These are phyloP conservation scores for Hypomyces rosellus DNA, from an alignment of 2,329 filamentous ascomycete species.

Conservation along the genomic window DNA sequence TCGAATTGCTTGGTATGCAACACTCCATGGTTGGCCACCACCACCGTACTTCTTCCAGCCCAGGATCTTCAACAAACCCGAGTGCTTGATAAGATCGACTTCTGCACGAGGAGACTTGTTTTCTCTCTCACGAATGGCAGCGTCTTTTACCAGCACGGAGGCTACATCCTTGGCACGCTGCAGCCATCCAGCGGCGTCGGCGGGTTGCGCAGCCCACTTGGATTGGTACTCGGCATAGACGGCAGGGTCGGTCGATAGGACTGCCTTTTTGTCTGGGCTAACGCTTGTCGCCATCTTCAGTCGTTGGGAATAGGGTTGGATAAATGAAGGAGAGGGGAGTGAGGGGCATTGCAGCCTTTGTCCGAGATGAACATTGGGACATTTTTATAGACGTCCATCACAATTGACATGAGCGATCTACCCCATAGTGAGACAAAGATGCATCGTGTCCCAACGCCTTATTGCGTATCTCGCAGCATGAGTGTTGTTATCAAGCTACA, in stretches of 20 bases:
- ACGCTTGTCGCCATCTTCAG: too few species aligned
- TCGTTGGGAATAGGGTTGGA: too few species aligned
- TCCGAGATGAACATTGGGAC: too few species aligned
- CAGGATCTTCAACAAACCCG: conserved; percentile 33
- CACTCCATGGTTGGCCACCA: conserved; percentile 38
- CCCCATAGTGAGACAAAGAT: too few species aligned
- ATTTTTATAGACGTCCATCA: too few species aligned
- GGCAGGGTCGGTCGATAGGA: conserved; percentile 26
- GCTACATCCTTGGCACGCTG: conserved; percentile 34
- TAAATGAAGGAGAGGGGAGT: too few species aligned
- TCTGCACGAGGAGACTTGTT: conserved; percentile 37
- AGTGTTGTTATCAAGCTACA: too few species aligned
- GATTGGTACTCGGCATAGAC: conserved; percentile 31
- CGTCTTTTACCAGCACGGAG: conserved; percentile 28
- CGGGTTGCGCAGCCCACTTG: conserved; percentile 30
- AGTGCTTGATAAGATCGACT: conserved; percentile 34
- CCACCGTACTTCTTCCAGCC: conserved; percentile 36
- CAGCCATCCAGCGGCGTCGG: conserved; percentile 29
- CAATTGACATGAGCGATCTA: too few species aligned
- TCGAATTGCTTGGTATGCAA: conserved; percentile 53
- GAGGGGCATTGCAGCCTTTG: too few species aligned
- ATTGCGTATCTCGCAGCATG: too few species aligned
- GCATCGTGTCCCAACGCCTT: too few species aligned
- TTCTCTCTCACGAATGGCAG: conserved; percentile 28
- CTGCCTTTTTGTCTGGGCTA: too few species aligned